Base-by-base conservation (phyloP, 2,329 filamentous ascomycete species). In the Trichoderma harzianum region DNA sequence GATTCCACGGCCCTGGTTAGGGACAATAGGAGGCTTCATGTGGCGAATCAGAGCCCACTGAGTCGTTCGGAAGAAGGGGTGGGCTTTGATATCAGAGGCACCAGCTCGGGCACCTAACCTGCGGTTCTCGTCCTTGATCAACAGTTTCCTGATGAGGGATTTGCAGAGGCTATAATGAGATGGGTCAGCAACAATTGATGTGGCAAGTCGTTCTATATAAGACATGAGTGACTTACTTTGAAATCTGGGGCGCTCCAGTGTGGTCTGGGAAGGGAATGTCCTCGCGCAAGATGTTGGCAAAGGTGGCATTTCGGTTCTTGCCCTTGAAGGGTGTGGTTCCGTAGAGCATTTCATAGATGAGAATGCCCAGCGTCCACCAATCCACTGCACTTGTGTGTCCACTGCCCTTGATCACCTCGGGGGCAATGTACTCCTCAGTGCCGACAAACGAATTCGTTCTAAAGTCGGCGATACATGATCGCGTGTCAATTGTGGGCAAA, bases 291-390 rank as follows among this genome's bases (percentile, higher is more conserved):
- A 99, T 99, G 80, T 98, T 99, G 73, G 95, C 95, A 84, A 99
- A 99, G 0, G 96, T 99, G 16, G 95, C 94, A 78, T 98, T 99
- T 51, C 96, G 90, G 82, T 98, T 99, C 89, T 99, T 98, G 76
- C 96, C 96, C 86, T 99, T 99, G 88, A 99, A 99, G 1, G 96
- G 96, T 0, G 96, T 99, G 0, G 95, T 99, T 70, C 96, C 96
- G 83, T 95, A 99, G 43, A 99, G 87, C 96, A 99, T 99, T 83
- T 99, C 96, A 81, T 98, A 99, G 71, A 99, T 94, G 78, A 99
- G 84, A 76, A 99, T 98, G 24, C 96, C 96, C 68, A 99, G 83
- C 0, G 96, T 99, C 96, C 96, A 99, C 96, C 96, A 99, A 82
- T 99, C 96, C 16, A 99, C 96, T 16, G 96, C 96, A 79, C 95